Evolutionary conservation across 768 basidiomycete species (phyloP).

Genomic region (Obba rivulosa): DNA sequence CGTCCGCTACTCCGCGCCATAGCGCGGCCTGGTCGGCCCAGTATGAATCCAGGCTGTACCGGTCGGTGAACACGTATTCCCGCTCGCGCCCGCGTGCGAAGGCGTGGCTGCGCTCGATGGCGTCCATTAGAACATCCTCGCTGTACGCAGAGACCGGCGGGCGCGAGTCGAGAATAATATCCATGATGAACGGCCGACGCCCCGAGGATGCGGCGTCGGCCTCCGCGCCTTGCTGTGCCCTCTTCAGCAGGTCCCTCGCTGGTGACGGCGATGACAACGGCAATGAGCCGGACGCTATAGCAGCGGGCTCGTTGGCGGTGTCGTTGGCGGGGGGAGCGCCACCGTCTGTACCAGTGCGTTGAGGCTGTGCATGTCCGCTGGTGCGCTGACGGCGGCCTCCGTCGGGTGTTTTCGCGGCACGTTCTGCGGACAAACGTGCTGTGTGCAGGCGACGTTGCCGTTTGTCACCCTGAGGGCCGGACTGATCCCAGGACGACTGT

Average conservation of each 20-base stretch:
- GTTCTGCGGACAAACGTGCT: too few species aligned
- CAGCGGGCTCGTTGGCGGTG: background rate
- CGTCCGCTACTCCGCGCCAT: slow-evolving; percentile 19
- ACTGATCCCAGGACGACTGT: too few species aligned
- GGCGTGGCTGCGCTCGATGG: slow-evolving; percentile 20
- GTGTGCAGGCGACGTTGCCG: too few species aligned
- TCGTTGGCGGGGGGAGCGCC: too few species aligned
- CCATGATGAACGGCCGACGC: slow-evolving; percentile 38
- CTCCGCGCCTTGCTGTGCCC: slow-evolving; percentile 18
- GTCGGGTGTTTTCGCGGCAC: too few species aligned
- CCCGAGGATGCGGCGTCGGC: slow-evolving; percentile 26
- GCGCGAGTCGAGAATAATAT: slow-evolving; percentile 39
- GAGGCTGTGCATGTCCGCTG: too few species aligned
- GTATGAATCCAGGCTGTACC: slow-evolving; percentile 29
- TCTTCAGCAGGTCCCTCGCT: slow-evolving; percentile 11
- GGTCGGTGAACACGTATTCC: slow-evolving; percentile 24
- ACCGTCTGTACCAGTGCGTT: too few species aligned
- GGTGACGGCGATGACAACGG: slow-evolving; percentile 12
- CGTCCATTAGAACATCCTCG: slow-evolving; percentile 27
- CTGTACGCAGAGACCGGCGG: slow-evolving; percentile 23
- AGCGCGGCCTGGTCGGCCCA: slow-evolving; percentile 30
- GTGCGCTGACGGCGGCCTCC: too few species aligned
- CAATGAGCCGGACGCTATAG: slow-evolving; percentile 5
- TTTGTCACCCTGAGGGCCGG: too few species aligned
- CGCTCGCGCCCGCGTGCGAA: slow-evolving; percentile 8